These are phyloP conservation scores for Clonostachys byssicola DNA, from an alignment of 2,329 filamentous ascomycete species.

Conservation along the genomic window DNA sequence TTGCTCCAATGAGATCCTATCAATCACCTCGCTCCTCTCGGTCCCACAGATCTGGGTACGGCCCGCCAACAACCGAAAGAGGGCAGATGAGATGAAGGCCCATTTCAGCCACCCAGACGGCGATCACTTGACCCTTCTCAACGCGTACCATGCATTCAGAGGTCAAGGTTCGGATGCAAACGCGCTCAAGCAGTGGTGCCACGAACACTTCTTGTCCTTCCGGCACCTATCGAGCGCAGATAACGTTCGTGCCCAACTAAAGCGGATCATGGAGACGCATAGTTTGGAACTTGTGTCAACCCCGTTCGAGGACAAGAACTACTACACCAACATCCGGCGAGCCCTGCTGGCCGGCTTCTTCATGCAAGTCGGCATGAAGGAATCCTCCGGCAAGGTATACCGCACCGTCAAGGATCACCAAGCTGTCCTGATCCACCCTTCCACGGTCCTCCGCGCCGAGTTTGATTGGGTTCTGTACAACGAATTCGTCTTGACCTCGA, in stretches of 20 bases:
- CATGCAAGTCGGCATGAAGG: constrained; percentile 98
- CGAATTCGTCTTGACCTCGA: constrained; percentile 95
- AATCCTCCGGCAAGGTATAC: constrained; percentile 84
- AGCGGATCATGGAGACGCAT: constrained; percentile 94
- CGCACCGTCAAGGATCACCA: constrained; percentile 96
- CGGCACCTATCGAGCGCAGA: constrained; percentile 89
- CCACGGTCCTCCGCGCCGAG: constrained; percentile 82
- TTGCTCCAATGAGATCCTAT: constrained; percentile 97
- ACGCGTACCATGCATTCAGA: constrained; percentile 98
- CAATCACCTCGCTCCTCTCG: constrained; percentile 87
- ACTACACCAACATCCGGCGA: constrained; percentile 95
- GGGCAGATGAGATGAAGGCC: constrained; percentile 95
- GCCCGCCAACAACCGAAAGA: constrained; percentile 78
- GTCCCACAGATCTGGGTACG: constrained; percentile 93
- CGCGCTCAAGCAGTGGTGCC: constrained; percentile 88
- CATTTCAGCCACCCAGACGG: constrained; percentile 90
- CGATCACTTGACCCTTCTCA: constrained; percentile 92
- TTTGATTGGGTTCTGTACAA: constrained; percentile 98
- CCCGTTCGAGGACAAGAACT: constrained; percentile 90
- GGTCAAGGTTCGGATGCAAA: constrained; percentile 52
- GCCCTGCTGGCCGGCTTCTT: constrained; percentile 95
- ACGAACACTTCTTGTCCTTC: constrained; percentile 91
- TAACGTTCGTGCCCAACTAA: constrained; percentile 86
- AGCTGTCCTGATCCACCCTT: constrained; percentile 87
- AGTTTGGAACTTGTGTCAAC: constrained; percentile 84